Base-by-base conservation (phyloP, 108 stramenopile species). In the Mediolabrus comicus region DNA sequence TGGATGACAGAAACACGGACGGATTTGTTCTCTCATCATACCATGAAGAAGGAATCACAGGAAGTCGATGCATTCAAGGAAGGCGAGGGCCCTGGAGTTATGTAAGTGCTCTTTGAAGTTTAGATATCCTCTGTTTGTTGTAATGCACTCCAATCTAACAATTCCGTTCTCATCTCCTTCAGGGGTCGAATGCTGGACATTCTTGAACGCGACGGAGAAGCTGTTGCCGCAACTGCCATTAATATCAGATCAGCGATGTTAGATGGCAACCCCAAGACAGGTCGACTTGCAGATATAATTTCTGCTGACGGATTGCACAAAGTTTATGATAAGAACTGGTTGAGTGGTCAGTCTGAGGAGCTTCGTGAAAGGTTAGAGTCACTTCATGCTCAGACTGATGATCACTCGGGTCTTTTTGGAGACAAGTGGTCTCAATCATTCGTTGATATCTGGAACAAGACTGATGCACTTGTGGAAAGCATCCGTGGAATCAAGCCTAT, bases 391-490 rank as follows among this genome's bases (percentile, higher is more conserved):
- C 55, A 71, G 25, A 69, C 77, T 25, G 22, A 31, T 17, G 58
- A 51, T 5, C 52, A 71, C 16, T 62, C 59, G 38, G 78, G 82
- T 30, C 41, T 83, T 3, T 75, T 79, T 31, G 77, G 73, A 29
- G 39, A 77, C 35, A 57, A 41, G 17, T 83, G 82, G 82, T 65
- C 75, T 13, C 77, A 83, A 56, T 32, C 49, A 61, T 60, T 83
- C 8, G 43, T 75, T 59, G 74, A 83, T 19, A 55, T 53, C 26
- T 54, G 65, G 67, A 61, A 74, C 22, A 67, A 71, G 30, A 80
- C 74, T 5, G 74, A 75, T 29, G 41, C 26, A 12, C 41, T 74
- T 0, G 56, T 74, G 4, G 36, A 76, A 3, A 61, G 39, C 12
- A 25, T 74, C 38, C 52, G 65, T 22, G 70, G 59, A 1, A 19